phyloP scores from a whole-genome alignment of 805 yeast species.

The Metschnikowia baotianmanensis region DNA sequence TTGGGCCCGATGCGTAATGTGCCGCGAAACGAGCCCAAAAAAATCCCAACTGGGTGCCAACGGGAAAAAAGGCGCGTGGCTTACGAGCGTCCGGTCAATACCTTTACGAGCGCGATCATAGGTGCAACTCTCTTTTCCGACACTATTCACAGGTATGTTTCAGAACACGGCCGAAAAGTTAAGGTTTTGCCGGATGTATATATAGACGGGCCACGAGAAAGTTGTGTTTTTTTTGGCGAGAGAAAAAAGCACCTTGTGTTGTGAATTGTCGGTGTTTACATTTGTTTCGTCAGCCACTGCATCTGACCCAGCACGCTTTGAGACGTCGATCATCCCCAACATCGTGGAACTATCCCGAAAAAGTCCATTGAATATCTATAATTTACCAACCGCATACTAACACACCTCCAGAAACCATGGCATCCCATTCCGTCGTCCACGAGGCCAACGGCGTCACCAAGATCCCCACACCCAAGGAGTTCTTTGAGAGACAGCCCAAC shows the following conservation, averaged over 20 bases:
- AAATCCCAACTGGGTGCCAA: slow-evolving; percentile 1
- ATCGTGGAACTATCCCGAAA: too few species aligned
- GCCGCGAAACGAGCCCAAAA: slow-evolving; percentile 16
- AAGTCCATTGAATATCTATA: too few species aligned
- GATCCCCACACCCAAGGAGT: slow-evolving; percentile 53
- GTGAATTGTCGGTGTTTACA: too few species aligned
- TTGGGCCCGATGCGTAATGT: slow-evolving; percentile 11
- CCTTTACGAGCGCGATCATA: slow-evolving; percentile 9
- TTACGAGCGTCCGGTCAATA: slow-evolving; percentile 6
- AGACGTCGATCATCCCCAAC: too few species aligned
- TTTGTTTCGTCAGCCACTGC: too few species aligned
- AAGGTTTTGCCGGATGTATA: slow-evolving; percentile 3
- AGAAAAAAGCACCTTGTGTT: too few species aligned
- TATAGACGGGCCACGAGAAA: background rate
- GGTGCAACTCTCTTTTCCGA: slow-evolving; percentile 10
- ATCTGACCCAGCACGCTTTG: too few species aligned
- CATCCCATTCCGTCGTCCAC: slow-evolving; percentile 50
- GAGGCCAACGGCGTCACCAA: slow-evolving; percentile 54
- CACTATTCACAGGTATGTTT: slow-evolving; percentile 9
- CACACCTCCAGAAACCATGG: slow-evolving; percentile 20
- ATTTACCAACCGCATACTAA: background rate
- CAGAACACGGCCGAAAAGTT: slow-evolving; percentile 1
- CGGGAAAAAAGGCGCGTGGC: slow-evolving; percentile 1
- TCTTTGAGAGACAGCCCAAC: slow-evolving; percentile 58
- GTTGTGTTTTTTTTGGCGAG: too few species aligned